Conservation (phyloP, 768 basidiomycete genomes). For the Leccinellum rugosiceps region DNA sequence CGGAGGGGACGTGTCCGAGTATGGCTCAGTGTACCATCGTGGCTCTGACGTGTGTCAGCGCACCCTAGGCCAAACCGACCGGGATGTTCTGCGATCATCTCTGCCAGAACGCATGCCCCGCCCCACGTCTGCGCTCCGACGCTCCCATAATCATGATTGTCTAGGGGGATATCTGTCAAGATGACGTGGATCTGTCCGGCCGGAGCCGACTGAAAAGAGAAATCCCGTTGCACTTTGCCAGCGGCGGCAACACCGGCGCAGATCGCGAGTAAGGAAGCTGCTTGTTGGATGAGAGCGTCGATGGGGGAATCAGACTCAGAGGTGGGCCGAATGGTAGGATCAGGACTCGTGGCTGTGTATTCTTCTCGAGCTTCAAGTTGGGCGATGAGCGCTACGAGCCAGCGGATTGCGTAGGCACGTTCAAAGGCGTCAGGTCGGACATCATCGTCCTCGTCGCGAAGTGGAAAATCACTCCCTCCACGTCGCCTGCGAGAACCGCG, state of each 20-base stretch:
- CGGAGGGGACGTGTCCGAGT: conserved; percentile 24
- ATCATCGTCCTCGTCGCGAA: not conserved
- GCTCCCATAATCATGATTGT: conserved; percentile 65
- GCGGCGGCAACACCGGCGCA: conserved; percentile 65
- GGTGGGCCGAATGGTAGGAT: not conserved
- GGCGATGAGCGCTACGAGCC: conserved; percentile 67
- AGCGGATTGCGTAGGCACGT: conserved; percentile 62
- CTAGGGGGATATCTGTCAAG: conserved; percentile 66
- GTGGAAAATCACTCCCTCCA: not conserved
- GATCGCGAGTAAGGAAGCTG: conserved; percentile 59
- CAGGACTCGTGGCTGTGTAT: not conserved
- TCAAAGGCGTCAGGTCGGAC: conserved; percentile 62
- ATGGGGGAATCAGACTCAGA: not conserved
- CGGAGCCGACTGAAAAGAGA: conserved; percentile 38
- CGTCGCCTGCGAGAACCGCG: conserved; percentile 51
- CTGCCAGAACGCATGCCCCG: conserved; percentile 74
- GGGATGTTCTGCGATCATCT: conserved; percentile 63
- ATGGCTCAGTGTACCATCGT: not conserved
- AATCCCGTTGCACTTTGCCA: conserved; percentile 51
- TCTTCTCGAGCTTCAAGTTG: conserved; percentile 26
- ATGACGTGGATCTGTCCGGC: conserved; percentile 34
- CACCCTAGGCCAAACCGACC: conserved; percentile 42
- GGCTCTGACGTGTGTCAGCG: not conserved
- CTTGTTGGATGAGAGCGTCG: conserved; percentile 47
- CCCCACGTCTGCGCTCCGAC: conserved; percentile 92